phyloP scores from a whole-genome alignment of 371 early-diverging fungal species.

The Saksenaea vasiformis region DNA sequence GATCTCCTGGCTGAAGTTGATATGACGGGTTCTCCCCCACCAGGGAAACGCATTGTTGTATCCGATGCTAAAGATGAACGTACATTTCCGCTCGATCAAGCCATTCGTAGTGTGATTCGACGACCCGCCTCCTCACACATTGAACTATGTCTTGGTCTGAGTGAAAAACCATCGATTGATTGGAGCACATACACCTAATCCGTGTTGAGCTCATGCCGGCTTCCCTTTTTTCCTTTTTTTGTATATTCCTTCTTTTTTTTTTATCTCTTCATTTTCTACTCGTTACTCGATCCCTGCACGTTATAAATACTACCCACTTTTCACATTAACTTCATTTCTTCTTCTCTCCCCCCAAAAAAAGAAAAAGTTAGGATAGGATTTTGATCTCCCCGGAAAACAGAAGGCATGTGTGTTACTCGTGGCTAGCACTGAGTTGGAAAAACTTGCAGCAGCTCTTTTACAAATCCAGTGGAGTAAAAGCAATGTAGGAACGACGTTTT shows the following conservation, averaged over 20 bases:
- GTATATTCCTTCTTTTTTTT: neutral
- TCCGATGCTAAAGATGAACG: slow-evolving; percentile 36
- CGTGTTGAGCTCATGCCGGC: no score
- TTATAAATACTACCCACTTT: slow-evolving; percentile 1
- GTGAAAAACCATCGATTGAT: slow-evolving; percentile 46
- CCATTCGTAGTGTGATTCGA: slow-evolving; percentile 45
- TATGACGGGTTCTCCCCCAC: slow-evolving; percentile 45
- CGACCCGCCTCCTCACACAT: slow-evolving; percentile 35
- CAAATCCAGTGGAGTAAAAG: no score
- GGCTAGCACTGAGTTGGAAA: neutral
- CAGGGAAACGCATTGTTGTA: slow-evolving; percentile 48
- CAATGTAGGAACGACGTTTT: no score
- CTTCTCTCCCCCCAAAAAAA: neutral
- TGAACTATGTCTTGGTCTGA: slow-evolving; percentile 43
- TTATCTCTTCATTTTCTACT: neutral
- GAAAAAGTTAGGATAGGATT: neutral
- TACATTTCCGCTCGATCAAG: slow-evolving; percentile 45
- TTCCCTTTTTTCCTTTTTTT: neutral
- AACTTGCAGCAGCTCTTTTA: neutral
- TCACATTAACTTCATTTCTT: neutral
- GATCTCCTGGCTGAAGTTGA: slow-evolving; percentile 46
- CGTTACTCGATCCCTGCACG: neutral
- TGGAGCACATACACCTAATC: slow-evolving; percentile 34
- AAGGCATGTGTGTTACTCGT: slow-evolving; percentile 2
- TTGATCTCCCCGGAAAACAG: neutral